A percentile compares a stretch with the other conserved stretches of the same genome.
Evolutionary conservation across 768 basidiomycete genomes (phyloP).

Genomic region (Austroboletus festivus): DNA sequence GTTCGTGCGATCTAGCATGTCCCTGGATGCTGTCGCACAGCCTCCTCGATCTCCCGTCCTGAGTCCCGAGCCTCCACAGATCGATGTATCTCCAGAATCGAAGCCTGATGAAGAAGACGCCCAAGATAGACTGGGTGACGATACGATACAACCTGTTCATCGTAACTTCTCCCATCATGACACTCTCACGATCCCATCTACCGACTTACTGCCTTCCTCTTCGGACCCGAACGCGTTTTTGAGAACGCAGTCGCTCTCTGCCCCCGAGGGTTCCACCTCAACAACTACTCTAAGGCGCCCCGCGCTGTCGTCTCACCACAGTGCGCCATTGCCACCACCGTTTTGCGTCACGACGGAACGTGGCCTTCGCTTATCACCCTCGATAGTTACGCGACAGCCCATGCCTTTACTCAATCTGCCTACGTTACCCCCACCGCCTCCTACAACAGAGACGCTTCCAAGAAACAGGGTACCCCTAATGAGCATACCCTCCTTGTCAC

Average conservation of each 20-base stretch:
- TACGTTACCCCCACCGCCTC: slow-evolving; percentile 36
- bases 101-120: slow-evolving; percentile 4
- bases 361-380: slow-evolving; percentile 43
- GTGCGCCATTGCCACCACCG: slow-evolving; percentile 17
- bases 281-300: slow-evolving; percentile 3
- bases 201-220: neutral
- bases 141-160: slow-evolving; percentile 14
- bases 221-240: neutral
- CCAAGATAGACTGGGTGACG: slow-evolving; percentile 10
- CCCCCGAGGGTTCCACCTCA: neutral
- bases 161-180: slow-evolving; percentile 8
- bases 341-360: slow-evolving; percentile 32
- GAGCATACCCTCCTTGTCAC: slow-evolving; percentile 54
- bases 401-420: slow-evolving; percentile 53
- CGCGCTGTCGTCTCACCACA: slow-evolving; percentile 8
- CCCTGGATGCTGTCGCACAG: slow-evolving; percentile 9
- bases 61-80: slow-evolving; percentile 6
- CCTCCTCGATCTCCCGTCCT: slow-evolving; percentile 4
- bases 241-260: neutral
- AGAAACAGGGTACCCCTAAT: slow-evolving; percentile 35
- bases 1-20: slow-evolving; percentile 11
- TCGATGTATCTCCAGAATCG: neutral
- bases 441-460: slow-evolving; percentile 9
- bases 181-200: slow-evolving; percentile 5
- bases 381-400: slow-evolving; percentile 41